phyloP scores from a whole-genome alignment of 2,329 filamentous ascomycete genomes.

The Hypoxylon sp. region DNA sequence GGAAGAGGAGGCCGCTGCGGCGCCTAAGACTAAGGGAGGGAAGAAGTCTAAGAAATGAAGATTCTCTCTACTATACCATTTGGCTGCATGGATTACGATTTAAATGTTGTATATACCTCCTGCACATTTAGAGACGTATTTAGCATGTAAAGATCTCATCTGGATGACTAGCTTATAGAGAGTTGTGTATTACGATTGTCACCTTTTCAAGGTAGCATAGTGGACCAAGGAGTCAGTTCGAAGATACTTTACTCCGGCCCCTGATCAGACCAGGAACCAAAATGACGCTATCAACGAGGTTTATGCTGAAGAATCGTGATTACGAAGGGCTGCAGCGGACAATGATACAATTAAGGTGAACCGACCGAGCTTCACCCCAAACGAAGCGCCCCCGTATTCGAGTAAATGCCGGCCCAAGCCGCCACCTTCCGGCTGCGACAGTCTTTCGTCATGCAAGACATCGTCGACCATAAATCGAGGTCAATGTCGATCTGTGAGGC shows the following conservation, averaged over 20 bases:
- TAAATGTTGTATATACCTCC: neutral
- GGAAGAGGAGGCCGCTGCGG: slow-evolving; percentile 68
- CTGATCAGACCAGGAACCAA: neutral
- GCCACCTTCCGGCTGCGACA: slow-evolving; percentile 9
- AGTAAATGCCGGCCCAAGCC: slow-evolving; percentile 15
- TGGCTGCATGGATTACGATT: neutral
- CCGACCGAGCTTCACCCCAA: neutral
- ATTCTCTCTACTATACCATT: neutral
- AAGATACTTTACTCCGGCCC: neutral
- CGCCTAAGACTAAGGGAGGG: slow-evolving; percentile 41
- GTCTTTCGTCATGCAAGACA: slow-evolving; percentile 1
- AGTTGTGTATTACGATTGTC: neutral
- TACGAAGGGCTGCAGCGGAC: neutral
- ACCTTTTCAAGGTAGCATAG: neutral
- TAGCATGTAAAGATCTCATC: neutral
- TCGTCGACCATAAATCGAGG: neutral
- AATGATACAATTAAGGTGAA: neutral
- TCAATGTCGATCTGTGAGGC: neutral
- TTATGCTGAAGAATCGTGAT: neutral
- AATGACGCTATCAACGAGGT: neutral
- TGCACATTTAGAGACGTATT: neutral
- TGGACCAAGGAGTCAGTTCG: neutral
- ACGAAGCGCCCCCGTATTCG: neutral
- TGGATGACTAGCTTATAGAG: neutral
- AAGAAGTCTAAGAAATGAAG: slow-evolving; percentile 48